Evolutionary conservation across 1,284 basidiomycete genomes (phyloP), one percentile per base, ranked within the genome.

Genomic region (Rhizoctonia solani): DNA sequence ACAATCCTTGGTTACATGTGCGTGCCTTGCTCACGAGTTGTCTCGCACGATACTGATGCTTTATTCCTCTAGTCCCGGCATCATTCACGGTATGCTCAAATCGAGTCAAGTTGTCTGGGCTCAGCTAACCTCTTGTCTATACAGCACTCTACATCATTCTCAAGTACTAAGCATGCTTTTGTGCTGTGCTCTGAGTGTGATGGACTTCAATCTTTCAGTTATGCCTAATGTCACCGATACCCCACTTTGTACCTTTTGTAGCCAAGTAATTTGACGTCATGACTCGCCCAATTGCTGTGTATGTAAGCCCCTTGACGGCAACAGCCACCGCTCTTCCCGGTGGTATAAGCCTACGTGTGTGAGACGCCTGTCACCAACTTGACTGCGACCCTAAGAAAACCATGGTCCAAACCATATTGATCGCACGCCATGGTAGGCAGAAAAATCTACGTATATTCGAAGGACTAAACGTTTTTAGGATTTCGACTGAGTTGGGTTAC

Each of bases 401-500:
- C 21, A 75, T 75, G 73, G 70, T 92, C 67, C 84, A 93, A 66
- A 89, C 83, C 21, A 86, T 95, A 67, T 93, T 89, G 77, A 87
- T 93, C 69, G 86, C 85, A 25, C 83, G 92, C 69, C 92, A 95
- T 77, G 90, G 89, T 89, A 73, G 74, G 78, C 68, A 6, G 16
- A 19, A 44, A n/a, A 23, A 34, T 69, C 42, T 13, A 19, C n/a
- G 34, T 54, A 46, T 54, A 19, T 29, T 23, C 37, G 54, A 14
- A 50, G 42, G n/a, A 30, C 19, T 65, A 47, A 47, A 47, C 42
- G 23, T 30, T 23, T n/a, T 29, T 72, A 91, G 90, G 90, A 46
- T 92, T 87, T 73, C 81, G 89, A 72, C 74, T 87, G 69, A 91
- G 87, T 76, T 92, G 89, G 89, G 75, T 87, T 42, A 85, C 81